Conservation (phyloP, 164 flowering plant species). For the Buxus sempervirens region DNA sequence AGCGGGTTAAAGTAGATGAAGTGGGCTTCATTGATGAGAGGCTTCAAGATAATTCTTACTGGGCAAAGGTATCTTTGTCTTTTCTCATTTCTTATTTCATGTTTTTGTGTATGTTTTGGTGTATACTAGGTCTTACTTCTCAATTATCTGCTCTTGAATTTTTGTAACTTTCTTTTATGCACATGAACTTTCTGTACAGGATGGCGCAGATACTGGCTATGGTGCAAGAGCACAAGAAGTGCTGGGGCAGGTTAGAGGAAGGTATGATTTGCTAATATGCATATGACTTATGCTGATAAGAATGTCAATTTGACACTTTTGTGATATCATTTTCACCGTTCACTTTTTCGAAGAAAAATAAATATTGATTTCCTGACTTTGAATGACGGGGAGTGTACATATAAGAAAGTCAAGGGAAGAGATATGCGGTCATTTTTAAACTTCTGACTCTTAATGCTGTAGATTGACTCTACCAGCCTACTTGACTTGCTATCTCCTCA, state of each 20-base stretch:
- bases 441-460: too few species aligned
- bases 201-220: constrained; percentile 91
- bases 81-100: constrained; percentile 7
- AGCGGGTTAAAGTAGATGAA: constrained; percentile 73
- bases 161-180: too few species aligned
- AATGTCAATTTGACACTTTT: background rate
- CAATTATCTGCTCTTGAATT: background rate
- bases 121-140: background rate
- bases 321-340: background rate
- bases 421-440: too few species aligned
- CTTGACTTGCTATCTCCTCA: too few species aligned
- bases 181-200: constrained; percentile 44
- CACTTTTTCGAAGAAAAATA: too few species aligned
- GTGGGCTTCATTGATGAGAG: constrained; percentile 69
- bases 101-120: background rate
- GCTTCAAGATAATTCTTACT: constrained; percentile 90
- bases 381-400: too few species aligned
- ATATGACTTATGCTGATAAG: background rate
- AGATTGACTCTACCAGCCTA: too few species aligned
- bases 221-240: constrained; percentile 98
- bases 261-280: constrained; percentile 34
- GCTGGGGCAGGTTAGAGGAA: constrained; percentile 92
- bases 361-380: too few species aligned
- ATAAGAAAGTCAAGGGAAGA: too few species aligned
- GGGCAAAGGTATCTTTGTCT: constrained; percentile 81